These are phyloP conservation scores for Scleromitrula shiraiana DNA, from an alignment of 2,329 filamentous ascomycete genomes.

Conservation along the genomic window DNA sequence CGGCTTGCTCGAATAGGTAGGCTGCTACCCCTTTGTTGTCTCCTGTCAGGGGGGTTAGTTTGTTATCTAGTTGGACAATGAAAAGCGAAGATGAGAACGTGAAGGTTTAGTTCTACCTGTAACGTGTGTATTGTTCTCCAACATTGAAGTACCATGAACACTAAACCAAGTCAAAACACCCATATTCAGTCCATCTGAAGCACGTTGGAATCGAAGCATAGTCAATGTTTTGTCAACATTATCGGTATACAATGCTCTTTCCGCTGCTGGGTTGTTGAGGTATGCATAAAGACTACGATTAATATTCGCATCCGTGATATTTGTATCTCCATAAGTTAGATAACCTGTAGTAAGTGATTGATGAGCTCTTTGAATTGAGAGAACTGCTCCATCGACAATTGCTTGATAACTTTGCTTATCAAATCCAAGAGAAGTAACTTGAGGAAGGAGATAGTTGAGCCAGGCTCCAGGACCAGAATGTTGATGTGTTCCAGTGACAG, in stretches of 20 bases:
- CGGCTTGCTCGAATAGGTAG: slow-evolving; percentile 69
- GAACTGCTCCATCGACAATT: slow-evolving; percentile 77
- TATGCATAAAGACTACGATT: slow-evolving; percentile 86
- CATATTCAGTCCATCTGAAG: slow-evolving; percentile 65
- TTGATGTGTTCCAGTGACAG: slow-evolving; percentile 84
- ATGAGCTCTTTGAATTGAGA: slow-evolving; percentile 77
- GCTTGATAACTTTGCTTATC: slow-evolving; percentile 78
- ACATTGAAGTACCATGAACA: slow-evolving; percentile 79
- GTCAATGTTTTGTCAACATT: slow-evolving; percentile 68
- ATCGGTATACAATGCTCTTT: slow-evolving; percentile 58
- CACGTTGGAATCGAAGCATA: slow-evolving; percentile 67
- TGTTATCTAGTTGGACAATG: background rate
- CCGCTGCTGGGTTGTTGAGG: slow-evolving; percentile 69
- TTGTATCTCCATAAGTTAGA: slow-evolving; percentile 60
- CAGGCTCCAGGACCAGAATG: slow-evolving; percentile 87
- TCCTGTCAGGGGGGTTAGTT: background rate
- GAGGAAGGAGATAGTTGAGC: slow-evolving; percentile 88
- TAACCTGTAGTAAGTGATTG: slow-evolving; percentile 56
- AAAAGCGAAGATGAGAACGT: no score
- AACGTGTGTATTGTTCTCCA: slow-evolving; percentile 84
- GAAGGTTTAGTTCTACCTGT: slow-evolving; percentile 43
- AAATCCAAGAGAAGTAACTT: slow-evolving; percentile 82
- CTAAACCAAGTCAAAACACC: slow-evolving; percentile 76
- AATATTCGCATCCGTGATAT: slow-evolving; percentile 69
- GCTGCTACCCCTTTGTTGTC: slow-evolving; percentile 91